phyloP scores from a whole-genome alignment of 2,329 filamentous ascomycete genomes.

The Camptophora hylomeconis region DNA sequence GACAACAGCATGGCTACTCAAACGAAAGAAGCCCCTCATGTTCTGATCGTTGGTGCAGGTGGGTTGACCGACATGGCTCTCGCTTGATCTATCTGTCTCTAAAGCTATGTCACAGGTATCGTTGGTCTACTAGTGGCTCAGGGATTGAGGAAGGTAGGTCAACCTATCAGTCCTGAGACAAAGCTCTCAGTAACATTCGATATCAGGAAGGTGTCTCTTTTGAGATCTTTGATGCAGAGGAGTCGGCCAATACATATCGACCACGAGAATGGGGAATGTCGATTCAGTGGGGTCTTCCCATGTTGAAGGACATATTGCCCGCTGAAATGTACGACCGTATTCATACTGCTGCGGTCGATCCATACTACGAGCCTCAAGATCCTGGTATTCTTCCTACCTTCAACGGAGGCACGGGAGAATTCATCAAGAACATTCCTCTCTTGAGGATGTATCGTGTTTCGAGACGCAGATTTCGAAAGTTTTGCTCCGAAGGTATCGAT shows the following conservation, averaged over 20 bases:
- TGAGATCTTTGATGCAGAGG: conserved; percentile 17
- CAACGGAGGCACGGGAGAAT: conserved; percentile 18
- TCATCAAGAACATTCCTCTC: conserved; percentile 16
- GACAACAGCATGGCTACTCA: conserved; percentile 3
- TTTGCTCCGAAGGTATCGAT: conserved; percentile 17
- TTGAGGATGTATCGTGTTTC: conserved; percentile 19
- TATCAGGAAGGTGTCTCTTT: conserved; percentile 17
- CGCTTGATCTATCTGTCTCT: not conserved
- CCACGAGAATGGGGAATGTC: conserved; percentile 24
- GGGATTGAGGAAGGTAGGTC: conserved; percentile 12
- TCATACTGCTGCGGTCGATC: conserved; percentile 20
- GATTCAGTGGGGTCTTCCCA: conserved; percentile 20
- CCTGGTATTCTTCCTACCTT: conserved; percentile 16
- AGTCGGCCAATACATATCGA: conserved; percentile 13
- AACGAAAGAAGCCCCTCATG: conserved; percentile 3
- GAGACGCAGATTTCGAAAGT: conserved; percentile 17
- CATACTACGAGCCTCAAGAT: conserved; percentile 16
- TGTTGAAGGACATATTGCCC: conserved; percentile 16
- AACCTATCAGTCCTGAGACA: not conserved
- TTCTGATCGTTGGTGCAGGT: conserved; percentile 11
- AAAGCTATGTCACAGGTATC: conserved; percentile 8
- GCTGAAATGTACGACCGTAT: conserved; percentile 18
- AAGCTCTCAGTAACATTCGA: not conserved
- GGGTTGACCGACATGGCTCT: not conserved
- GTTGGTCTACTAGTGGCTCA: conserved; percentile 14